A percentile compares a stretch with the other conserved stretches of the same genome.
These are phyloP conservation scores for Giardia duodenalis DNA, from an alignment of 208 protist species.

Conservation along the genomic window DNA sequence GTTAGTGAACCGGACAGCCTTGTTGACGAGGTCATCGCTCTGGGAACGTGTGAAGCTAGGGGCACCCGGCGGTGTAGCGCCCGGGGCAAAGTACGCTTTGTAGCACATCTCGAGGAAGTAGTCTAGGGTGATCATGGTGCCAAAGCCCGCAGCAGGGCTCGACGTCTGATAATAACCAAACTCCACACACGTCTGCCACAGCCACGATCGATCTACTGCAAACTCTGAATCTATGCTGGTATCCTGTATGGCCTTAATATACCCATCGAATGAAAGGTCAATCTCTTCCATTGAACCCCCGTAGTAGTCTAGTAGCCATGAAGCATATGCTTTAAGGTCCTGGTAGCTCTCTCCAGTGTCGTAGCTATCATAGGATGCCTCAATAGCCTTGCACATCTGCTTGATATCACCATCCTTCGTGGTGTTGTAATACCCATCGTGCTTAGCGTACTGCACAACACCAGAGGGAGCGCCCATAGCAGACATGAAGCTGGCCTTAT, in stretches of 20 bases:
- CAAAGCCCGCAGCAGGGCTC: neutral
- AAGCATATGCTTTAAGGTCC: neutral
- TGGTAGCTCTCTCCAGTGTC: neutral
- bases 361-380: neutral
- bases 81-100: neutral
- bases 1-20: neutral
- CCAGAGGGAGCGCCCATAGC: neutral
- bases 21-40: neutral
- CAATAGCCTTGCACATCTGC: neutral
- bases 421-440: neutral
- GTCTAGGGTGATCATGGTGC: neutral
- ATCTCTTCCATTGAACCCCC: neutral
- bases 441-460: neutral
- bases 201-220: neutral
- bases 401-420: neutral
- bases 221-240: neutral
- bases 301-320: neutral
- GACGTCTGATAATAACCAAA: constrained; percentile 17
- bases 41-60: neutral
- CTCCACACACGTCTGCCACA: constrained; percentile 16
- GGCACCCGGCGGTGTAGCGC: too few species aligned
- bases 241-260: neutral
- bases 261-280: neutral
- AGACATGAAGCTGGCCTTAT: neutral
- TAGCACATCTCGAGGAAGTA: neutral